Base-by-base conservation (phyloP, 2,329 filamentous ascomycete species). In the Chalaropsis thielavioides region DNA sequence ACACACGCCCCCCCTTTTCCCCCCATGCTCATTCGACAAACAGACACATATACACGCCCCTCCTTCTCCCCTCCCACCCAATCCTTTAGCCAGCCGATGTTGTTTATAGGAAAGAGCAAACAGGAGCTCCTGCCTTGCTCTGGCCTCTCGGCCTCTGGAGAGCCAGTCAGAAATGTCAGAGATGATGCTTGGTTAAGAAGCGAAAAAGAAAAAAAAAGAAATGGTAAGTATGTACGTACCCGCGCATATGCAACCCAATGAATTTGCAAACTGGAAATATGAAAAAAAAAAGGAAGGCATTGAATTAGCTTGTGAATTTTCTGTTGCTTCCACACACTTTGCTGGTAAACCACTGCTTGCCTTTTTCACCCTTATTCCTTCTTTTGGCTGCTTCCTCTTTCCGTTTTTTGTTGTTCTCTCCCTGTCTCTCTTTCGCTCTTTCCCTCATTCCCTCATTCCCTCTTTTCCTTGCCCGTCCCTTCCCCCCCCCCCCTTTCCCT, bases 31-130 rank as follows among this genome's bases (percentile, higher is more conserved):
- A 56, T 27, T 56, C 27, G 13, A n/a, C 41, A 43, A n/a, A n/a
- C 41, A 43, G 31, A 31, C 22, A 4, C 19, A 49, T 10, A 8
- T n/a, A 49, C 19, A 49, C 44, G 44, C 19, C 44, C 44, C 44
- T 24, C 51, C 51, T 15, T 19, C 22, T 31, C 51, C 51, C 51
- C 22, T 31, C 51, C 27, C 27, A 17, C 51, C 24, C 24, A 56
- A 27, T 56, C 44, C 44, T 49, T 49, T 10, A 22, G n/a, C 44
- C 19, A 19, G 19, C 44, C 44, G 44, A 56, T 56, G 22, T 43
- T 56, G 51, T 56, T 31, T 31, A 56, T 31, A 17, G 51, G 51
- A 56, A 24, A 56, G 51, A 56, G 51, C 51, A 56, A 56, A 56
- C 51, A 56, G 27, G 51, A 31, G 27, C 24, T 24, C 51, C 31